phyloP scores from a whole-genome alignment of 306 rosid species.

The Herpetospermum pedunculosum region DNA sequence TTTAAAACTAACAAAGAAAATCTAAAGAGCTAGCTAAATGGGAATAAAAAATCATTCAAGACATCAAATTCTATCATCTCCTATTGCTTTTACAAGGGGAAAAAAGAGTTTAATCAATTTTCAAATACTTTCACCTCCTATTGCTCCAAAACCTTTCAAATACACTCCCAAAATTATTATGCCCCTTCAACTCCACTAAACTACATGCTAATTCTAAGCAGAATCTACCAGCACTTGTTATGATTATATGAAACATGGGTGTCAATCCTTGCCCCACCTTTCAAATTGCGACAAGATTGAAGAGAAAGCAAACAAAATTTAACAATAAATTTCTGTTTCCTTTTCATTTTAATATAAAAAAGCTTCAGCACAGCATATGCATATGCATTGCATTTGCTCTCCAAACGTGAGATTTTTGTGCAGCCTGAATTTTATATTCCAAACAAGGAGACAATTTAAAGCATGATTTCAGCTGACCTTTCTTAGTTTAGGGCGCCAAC shows the following conservation, averaged over 20 bases:
- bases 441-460: constrained; percentile 1
- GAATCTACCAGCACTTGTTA: background rate
- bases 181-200: background rate
- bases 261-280: background rate
- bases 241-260: background rate
- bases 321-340: background rate
- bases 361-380: too few relatives aligned
- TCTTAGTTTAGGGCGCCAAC: background rate
- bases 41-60: background rate
- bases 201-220: background rate
- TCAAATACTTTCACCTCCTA: background rate
- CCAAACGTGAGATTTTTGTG: background rate
- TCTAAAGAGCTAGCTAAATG: background rate
- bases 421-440: constrained; percentile 5
- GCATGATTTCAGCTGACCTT: constrained; percentile 4
- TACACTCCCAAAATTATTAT: background rate
- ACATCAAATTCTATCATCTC: background rate
- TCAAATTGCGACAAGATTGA: background rate
- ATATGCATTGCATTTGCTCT: constrained; percentile 2
- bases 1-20: background rate
- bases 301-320: background rate
- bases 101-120: background rate
- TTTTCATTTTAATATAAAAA: background rate
- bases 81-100: background rate
- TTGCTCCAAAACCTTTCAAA: background rate